These are phyloP conservation scores for Taphrina populina DNA, from an alignment of 1,139 yeast genomes.

Conservation along the genomic window DNA sequence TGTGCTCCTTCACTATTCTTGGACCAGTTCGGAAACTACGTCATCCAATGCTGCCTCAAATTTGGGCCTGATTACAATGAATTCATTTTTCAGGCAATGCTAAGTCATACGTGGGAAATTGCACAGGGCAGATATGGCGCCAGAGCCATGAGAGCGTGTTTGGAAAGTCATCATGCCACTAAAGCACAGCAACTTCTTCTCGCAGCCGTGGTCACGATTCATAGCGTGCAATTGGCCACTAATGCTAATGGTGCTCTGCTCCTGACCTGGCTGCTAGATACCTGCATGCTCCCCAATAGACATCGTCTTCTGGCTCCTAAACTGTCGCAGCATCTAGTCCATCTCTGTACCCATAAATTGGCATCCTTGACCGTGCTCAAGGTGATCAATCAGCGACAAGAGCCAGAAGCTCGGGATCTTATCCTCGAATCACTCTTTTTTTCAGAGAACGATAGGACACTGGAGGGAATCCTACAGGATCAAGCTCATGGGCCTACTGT, in stretches of 20 bases:
- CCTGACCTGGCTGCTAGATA: constrained; percentile 91
- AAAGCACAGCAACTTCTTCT: constrained; percentile 68
- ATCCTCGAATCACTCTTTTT: constrained; percentile 64
- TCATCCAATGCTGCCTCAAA: constrained; percentile 86
- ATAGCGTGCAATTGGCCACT: constrained; percentile 75
- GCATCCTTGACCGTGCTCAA: constrained; percentile 83
- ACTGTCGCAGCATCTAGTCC: constrained; percentile 61
- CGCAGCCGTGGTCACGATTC: constrained; percentile 75
- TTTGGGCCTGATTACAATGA: constrained; percentile 87
- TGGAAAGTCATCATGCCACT: constrained; percentile 69
- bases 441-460: constrained; percentile 42
- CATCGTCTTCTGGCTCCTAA: constrained; percentile 58
- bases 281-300: constrained; percentile 65
- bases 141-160: constrained; percentile 86
- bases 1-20: constrained; percentile 82
- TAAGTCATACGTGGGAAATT: constrained; percentile 75
- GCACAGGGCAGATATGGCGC: constrained; percentile 93
- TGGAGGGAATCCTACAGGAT: constrained; percentile 58
- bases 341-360: constrained; percentile 76
- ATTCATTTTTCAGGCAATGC: constrained; percentile 80
- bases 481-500: constrained; percentile 79
- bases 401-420: constrained; percentile 59
- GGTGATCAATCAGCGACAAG: constrained; percentile 65
- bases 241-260: constrained; percentile 86
- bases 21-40: constrained; percentile 96